Evolutionary conservation across 1,284 basidiomycete species (phyloP).

Genomic region (Boletus semigastroideus): DNA sequence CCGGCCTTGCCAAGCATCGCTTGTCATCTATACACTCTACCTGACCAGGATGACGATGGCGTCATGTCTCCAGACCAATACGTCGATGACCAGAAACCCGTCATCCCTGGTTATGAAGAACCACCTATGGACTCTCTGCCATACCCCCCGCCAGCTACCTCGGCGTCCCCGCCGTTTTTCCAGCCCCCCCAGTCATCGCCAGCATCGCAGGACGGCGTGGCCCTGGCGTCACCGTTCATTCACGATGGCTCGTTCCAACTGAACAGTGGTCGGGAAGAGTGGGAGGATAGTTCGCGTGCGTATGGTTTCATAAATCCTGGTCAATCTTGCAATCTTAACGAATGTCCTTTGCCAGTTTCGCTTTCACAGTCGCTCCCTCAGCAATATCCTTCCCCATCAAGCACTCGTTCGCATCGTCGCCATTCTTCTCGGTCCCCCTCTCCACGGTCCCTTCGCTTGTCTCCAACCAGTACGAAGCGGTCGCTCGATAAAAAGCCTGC

Average conservation of each 20-base stretch:
- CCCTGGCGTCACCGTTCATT: slow-evolving; percentile 14
- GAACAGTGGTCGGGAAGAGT: slow-evolving; percentile 14
- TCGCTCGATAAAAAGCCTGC: slow-evolving; percentile 47
- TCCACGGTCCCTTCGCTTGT: slow-evolving; percentile 18
- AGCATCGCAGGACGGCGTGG: slow-evolving; percentile 14
- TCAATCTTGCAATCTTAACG: slow-evolving; percentile 19
- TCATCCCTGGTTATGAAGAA: slow-evolving; percentile 7
- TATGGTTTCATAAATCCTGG: slow-evolving; percentile 1
- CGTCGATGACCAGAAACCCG: slow-evolving; percentile 11
- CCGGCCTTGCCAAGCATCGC: slow-evolving; percentile 12
- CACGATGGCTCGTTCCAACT: slow-evolving; percentile 11
- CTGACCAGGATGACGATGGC: slow-evolving; percentile 16
- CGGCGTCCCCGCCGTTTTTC: slow-evolving; percentile 25
- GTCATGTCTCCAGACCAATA: slow-evolving; percentile 4
- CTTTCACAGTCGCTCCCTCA: slow-evolving; percentile 14
- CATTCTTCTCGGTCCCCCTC: slow-evolving; percentile 31
- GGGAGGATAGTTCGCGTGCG: slow-evolving; percentile 19
- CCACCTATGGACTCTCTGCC: slow-evolving; percentile 34
- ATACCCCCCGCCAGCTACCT: slow-evolving; percentile 23
- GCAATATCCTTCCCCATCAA: slow-evolving; percentile 17
- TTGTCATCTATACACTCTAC: slow-evolving; percentile 19
- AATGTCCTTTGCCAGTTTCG: slow-evolving; percentile 8
- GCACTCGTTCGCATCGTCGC: slow-evolving; percentile 13
- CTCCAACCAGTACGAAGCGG: slow-evolving; percentile 21
- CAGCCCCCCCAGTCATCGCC: slow-evolving; percentile 8